Evolutionary conservation across 2,329 filamentous ascomycete species (phyloP).

Genomic region (Paecilomyces dactylethromorphus): DNA sequence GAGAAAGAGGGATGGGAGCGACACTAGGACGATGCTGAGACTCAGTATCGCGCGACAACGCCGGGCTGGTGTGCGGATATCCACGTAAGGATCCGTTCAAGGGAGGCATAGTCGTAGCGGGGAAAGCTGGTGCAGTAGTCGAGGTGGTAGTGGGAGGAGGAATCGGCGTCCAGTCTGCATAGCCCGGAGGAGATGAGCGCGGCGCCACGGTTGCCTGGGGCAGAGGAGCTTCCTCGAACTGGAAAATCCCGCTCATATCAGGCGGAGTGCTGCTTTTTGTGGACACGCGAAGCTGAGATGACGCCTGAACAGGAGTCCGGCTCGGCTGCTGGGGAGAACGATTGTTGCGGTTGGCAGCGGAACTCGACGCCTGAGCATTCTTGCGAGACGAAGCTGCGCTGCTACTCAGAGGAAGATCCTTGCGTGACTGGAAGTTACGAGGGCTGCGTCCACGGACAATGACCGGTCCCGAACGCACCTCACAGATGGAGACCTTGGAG

Average conservation of each 20-base stretch:
- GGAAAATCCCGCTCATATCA: slow-evolving; percentile 9
- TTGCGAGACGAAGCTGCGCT: slow-evolving; percentile 75
- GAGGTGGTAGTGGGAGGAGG: slow-evolving; percentile 15
- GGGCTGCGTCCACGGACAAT: slow-evolving; percentile 91
- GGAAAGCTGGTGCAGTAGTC: slow-evolving; percentile 14
- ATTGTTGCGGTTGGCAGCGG: slow-evolving; percentile 22
- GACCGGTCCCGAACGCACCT: slow-evolving; percentile 81
- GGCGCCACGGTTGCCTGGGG: slow-evolving; percentile 20
- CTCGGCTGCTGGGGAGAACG: slow-evolving; percentile 15
- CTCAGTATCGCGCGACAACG: slow-evolving; percentile 37
- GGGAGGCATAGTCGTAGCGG: slow-evolving; percentile 6
- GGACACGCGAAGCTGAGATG: slow-evolving; percentile 21
- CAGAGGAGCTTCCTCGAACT: slow-evolving; percentile 19
- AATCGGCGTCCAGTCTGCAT: slow-evolving; percentile 32
- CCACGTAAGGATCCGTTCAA: slow-evolving; percentile 19
- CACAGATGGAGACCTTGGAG: slow-evolving; percentile 72
- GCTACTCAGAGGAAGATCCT: slow-evolving; percentile 81
- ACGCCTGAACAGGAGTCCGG: slow-evolving; percentile 5
- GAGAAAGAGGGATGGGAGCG: slow-evolving; percentile 48
- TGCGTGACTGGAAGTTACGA: slow-evolving; percentile 87
- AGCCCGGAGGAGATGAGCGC: slow-evolving; percentile 13
- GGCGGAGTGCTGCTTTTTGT: slow-evolving; percentile 28
- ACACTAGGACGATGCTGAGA: slow-evolving; percentile 26
- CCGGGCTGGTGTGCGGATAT: slow-evolving; percentile 49
- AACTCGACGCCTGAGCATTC: slow-evolving; percentile 43